Evolutionary conservation across 2,329 filamentous ascomycete species (phyloP).

Genomic region (Blumeriella jaapii): DNA sequence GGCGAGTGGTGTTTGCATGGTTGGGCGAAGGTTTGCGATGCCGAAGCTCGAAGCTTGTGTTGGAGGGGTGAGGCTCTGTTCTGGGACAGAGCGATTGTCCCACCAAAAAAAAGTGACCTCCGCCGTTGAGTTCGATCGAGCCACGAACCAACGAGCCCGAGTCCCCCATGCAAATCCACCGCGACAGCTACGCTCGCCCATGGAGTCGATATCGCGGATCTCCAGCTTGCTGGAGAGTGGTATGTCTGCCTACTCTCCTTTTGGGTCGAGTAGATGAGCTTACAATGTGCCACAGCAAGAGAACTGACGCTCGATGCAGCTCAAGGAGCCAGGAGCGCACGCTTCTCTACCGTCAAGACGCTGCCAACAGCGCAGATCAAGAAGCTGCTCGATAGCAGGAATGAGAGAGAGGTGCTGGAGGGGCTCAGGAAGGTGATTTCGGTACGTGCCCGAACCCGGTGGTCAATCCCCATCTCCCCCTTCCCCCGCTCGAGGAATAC

Average conservation of each 20-base stretch:
- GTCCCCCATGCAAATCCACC: constrained; percentile 3
- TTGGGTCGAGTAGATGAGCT: too few species aligned
- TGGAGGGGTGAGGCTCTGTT: too few species aligned
- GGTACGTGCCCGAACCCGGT: constrained; percentile 41
- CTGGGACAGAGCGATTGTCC: too few species aligned
- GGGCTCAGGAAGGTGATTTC: constrained; percentile 80
- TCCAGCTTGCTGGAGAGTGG: constrained; percentile 91
- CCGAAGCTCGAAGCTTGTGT: too few species aligned
- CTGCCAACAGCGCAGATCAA: constrained; percentile 78
- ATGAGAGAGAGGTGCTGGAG: constrained; percentile 86
- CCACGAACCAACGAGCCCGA: too few species aligned
- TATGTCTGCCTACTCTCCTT: constrained; percentile 33
- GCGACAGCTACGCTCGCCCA: constrained; percentile 30
- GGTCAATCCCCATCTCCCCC: not conserved
- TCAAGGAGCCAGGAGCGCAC: constrained; percentile 64
- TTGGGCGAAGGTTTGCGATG: too few species aligned
- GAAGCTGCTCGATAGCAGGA: constrained; percentile 86
- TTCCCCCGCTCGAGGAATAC: too few species aligned
- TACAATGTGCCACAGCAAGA: constrained; percentile 52
- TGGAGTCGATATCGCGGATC: constrained; percentile 95
- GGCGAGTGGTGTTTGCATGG: constrained; percentile 33
- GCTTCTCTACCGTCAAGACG: constrained; percentile 48
- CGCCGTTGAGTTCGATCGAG: too few species aligned
- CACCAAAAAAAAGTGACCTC: not conserved
- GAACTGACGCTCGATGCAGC: constrained; percentile 97